Conservation (phyloP, 441 rosid species). For the Pelargonium citronellum region DNA sequence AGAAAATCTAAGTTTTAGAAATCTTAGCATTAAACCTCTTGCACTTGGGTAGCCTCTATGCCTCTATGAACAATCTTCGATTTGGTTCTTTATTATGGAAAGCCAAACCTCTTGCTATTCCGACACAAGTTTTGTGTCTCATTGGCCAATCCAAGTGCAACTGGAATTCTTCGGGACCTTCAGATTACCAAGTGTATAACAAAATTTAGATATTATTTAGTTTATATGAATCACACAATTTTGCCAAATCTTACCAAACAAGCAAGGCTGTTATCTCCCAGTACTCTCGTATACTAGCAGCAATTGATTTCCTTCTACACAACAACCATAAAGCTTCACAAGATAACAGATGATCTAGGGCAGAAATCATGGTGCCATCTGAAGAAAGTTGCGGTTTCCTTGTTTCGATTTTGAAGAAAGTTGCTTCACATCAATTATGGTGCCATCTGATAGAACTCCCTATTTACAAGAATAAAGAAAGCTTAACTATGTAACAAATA, state of each 20-base stretch:
- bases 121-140: too few relatives aligned
- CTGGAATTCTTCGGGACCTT: too few relatives aligned
- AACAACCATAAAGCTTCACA: slow-evolving; percentile 43
- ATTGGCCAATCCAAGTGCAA: too few relatives aligned
- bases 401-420: slow-evolving; percentile 48
- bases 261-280: slow-evolving; percentile 48
- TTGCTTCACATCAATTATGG: slow-evolving; percentile 39
- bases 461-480: background rate
- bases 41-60: too few relatives aligned
- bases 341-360: slow-evolving; percentile 41
- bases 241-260: slow-evolving; percentile 33
- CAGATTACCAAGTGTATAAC: too few relatives aligned
- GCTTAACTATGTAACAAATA: background rate
- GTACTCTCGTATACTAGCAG: slow-evolving; percentile 40
- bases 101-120: too few relatives aligned
- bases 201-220: background rate
- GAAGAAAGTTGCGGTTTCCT: slow-evolving; percentile 44
- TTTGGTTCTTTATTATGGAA: too few relatives aligned
- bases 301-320: slow-evolving; percentile 39
- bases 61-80: too few relatives aligned
- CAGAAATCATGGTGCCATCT: slow-evolving; percentile 39
- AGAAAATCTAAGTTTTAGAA: too few relatives aligned
- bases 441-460: slow-evolving; percentile 41
- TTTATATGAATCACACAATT: background rate
- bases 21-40: too few relatives aligned